These are phyloP conservation scores for Kuraishia capsulata DNA, from an alignment of 805 yeast species.

Conservation along the genomic window DNA sequence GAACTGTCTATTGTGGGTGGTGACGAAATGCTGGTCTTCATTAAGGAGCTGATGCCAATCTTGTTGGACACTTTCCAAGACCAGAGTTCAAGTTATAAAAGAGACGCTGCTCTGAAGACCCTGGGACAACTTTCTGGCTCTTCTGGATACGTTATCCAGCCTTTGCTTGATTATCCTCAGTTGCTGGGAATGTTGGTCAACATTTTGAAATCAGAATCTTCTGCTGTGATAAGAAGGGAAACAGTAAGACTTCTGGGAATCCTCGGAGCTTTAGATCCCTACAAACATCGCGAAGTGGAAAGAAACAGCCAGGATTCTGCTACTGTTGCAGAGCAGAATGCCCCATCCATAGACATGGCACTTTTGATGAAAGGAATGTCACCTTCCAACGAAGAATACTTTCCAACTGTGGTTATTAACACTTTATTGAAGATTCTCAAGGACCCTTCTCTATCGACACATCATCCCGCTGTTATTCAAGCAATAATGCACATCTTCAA, in stretches of 20 bases:
- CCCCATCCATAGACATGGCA: slow-evolving; percentile 86
- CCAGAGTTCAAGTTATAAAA: slow-evolving; percentile 77
- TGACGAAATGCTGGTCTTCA: slow-evolving; percentile 65
- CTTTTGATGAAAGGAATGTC: slow-evolving; percentile 89
- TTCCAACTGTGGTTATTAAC: slow-evolving; percentile 88
- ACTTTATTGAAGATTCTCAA: slow-evolving; percentile 76
- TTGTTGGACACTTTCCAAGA: slow-evolving; percentile 84
- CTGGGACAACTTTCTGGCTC: slow-evolving; percentile 85
- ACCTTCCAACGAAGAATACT: slow-evolving; percentile 87
- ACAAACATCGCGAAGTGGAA: slow-evolving; percentile 87
- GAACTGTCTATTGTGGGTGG: slow-evolving; percentile 86
- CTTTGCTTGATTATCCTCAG: slow-evolving; percentile 86
- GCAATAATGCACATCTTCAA: slow-evolving; percentile 89
- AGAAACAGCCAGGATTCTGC: slow-evolving; percentile 30
- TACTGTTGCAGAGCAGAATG: slow-evolving; percentile 60
- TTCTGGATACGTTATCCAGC: slow-evolving; percentile 92
- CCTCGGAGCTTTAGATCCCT: slow-evolving; percentile 94
- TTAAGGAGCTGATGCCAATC: slow-evolving; percentile 76
- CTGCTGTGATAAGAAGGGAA: slow-evolving; percentile 71
- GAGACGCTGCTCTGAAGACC: slow-evolving; percentile 84
- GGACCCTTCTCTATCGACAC: slow-evolving; percentile 76
- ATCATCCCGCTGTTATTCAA: slow-evolving; percentile 89
- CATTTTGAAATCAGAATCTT: slow-evolving; percentile 72
- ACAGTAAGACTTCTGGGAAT: slow-evolving; percentile 87
- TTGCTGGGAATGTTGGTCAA: slow-evolving; percentile 72